Base-by-base conservation (phyloP, 805 yeast genomes). In the Candida suzukii region DNA sequence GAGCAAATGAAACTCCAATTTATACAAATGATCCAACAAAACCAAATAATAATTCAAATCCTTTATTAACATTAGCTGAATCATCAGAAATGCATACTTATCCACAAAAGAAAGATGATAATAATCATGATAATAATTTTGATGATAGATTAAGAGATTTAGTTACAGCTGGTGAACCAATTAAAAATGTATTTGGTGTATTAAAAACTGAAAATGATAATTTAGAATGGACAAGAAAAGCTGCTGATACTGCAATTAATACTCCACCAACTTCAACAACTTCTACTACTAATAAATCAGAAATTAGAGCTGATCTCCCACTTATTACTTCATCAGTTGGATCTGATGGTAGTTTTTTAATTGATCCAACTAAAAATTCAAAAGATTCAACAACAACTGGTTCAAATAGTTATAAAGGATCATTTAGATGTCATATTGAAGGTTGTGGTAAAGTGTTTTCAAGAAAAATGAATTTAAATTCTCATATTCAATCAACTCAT, bases 401-500 rank as follows among this genome's bases (percentile, higher is more conserved):
- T 36, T 37, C 22, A n/a, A 26, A 34, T 18, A 41, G 38, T 20
- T 31, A 18, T 31, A 14, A 47, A 51, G 32, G 35, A 47, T 13
- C 16, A 14, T 59, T 53, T 35, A 45, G 41, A 4, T 60, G 64
- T 46, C 48, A 51, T 8, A 46, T 44, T 40, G 51, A 54, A 1
- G 55, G 45, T 20, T 61, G 66, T 43, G 48, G 44, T 21, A 59
- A 58, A 43, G 42, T 53, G 2, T 61, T 60, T 38, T 60, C 66
- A 36, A 45, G 66, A 14, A 57, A 57, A 39, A 51, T 61, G 58
- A 61, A 61, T 41, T 50, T 57, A 31, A 52, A 56, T 27, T 61
- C 66, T 11, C 66, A 61, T 42, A 48, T 51, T 27, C 59, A 58
- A 37, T 61, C 66, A 12, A 45, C 56, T 2, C 66, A 61, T 43